Percentiles rank a stretch among this genome's conserved stretches.
phyloP scores from a whole-genome alignment of 2,329 filamentous ascomycete species.

The Arthroderma sp. region DNA sequence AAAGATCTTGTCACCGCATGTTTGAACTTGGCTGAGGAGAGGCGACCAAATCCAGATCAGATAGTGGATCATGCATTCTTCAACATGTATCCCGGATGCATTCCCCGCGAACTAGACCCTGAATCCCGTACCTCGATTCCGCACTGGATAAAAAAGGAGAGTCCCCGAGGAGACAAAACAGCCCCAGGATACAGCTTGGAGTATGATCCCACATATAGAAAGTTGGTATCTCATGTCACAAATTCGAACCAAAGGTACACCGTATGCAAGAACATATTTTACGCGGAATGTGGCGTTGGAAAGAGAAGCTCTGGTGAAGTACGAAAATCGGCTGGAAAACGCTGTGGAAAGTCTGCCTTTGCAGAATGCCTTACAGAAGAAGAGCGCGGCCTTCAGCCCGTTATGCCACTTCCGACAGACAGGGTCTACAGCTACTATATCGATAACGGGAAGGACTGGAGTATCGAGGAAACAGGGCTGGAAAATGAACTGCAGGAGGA shows the following conservation, averaged over 20 bases:
- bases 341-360: slow-evolving; percentile 35
- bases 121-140: slow-evolving; percentile 31
- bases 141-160: slow-evolving; percentile 32
- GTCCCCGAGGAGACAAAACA: slow-evolving; percentile 36
- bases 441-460: slow-evolving; percentile 33
- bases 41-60: slow-evolving; percentile 39
- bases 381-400: slow-evolving; percentile 33
- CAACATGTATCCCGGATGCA: slow-evolving; percentile 38
- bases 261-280: slow-evolving; percentile 33
- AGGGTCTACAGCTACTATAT: slow-evolving; percentile 36
- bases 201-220: slow-evolving; percentile 28
- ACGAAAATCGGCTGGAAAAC: slow-evolving; percentile 35
- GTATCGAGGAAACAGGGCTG: slow-evolving; percentile 18
- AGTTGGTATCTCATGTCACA: slow-evolving; percentile 27
- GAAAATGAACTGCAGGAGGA: slow-evolving; percentile 18
- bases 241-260: slow-evolving; percentile 29
- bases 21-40: slow-evolving; percentile 37
- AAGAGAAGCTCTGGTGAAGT: slow-evolving; percentile 30
- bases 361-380: slow-evolving; percentile 38
- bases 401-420: slow-evolving; percentile 35
- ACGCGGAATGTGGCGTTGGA: slow-evolving; percentile 36
- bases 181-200: slow-evolving; percentile 34
- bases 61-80: slow-evolving; percentile 41
- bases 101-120: slow-evolving; percentile 34
- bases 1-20: slow-evolving; percentile 38